phyloP scores from a whole-genome alignment of 2,329 filamentous ascomycete genomes.

The Ceratocystis destructans region DNA sequence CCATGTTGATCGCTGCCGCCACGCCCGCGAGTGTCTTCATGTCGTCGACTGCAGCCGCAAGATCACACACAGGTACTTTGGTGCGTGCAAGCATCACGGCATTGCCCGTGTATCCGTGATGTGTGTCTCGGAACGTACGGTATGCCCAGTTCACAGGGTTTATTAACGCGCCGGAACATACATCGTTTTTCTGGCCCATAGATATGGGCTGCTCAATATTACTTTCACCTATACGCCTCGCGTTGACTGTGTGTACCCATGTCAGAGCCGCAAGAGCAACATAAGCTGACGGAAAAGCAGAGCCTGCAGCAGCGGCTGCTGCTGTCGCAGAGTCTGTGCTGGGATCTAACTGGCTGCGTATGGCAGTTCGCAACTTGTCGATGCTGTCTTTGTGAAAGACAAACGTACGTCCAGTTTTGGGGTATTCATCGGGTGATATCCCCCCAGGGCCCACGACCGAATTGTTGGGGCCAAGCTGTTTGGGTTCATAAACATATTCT shows the following conservation, averaged over 20 bases:
- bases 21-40: conserved; percentile 24
- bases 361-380: conserved; percentile 24
- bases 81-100: conserved; percentile 30
- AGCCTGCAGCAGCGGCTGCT: background rate
- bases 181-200: background rate
- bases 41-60: conserved; percentile 22
- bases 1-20: conserved; percentile 24
- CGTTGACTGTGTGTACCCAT: conserved; percentile 30
- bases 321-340: background rate
- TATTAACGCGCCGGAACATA: conserved; percentile 24
- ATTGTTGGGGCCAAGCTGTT: conserved; percentile 27
- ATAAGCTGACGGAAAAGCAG: conserved; percentile 27
- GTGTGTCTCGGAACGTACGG: conserved; percentile 25
- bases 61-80: conserved; percentile 21
- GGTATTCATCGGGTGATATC: conserved; percentile 24
- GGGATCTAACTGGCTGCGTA: conserved; percentile 17
- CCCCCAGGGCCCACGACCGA: conserved; percentile 24
- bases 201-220: background rate
- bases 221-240: conserved; percentile 23
- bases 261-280: conserved; percentile 30
- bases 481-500: conserved; percentile 28
- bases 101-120: conserved; percentile 30
- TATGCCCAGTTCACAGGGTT: conserved; percentile 32
- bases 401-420: conserved; percentile 32
- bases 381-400: conserved; percentile 28